A percentile compares a stretch with the other conserved stretches of the same genome.
Conservation (phyloP, 208 protist species). For the Porcisia hertigi region DNA sequence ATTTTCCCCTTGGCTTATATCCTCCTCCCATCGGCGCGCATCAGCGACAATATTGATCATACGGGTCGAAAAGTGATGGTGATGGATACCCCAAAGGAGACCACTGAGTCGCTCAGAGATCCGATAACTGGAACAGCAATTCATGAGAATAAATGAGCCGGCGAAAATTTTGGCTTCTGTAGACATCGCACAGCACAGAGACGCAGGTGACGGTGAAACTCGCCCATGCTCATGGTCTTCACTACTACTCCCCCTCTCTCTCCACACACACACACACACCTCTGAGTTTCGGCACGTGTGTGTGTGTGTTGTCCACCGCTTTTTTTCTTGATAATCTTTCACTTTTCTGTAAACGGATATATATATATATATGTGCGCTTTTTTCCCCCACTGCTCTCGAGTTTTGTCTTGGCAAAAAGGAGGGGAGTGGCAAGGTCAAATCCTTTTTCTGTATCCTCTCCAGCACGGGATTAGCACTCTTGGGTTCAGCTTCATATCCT, state of each 20-base stretch:
- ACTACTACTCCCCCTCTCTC: neutral
- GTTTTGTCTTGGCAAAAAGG: neutral
- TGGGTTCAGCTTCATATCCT: too few relatives aligned
- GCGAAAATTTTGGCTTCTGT: neutral
- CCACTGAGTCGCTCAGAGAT: neutral
- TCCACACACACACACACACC: too few relatives aligned
- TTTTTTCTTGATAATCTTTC: neutral
- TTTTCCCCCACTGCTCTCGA: neutral
- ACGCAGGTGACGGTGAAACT: neutral
- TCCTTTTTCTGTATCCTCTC: neutral
- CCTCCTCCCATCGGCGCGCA: slow-evolving; percentile 60
- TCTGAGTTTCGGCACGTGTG: neutral
- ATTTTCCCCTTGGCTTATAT: slow-evolving; percentile 50
- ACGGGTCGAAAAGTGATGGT: slow-evolving; percentile 39
- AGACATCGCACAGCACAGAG: neutral
- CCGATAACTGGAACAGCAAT: neutral
- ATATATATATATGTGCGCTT: neutral
- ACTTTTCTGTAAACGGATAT: neutral
- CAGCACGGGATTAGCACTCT: too few relatives aligned
- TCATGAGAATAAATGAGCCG: neutral
- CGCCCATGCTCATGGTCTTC: neutral
- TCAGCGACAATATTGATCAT: slow-evolving; percentile 54
- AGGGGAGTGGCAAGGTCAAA: neutral
- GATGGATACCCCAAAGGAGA: neutral
- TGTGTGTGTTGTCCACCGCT: neutral